Conservation (phyloP, 352 stramenopile genomes). For the Pythium volutum region DNA sequence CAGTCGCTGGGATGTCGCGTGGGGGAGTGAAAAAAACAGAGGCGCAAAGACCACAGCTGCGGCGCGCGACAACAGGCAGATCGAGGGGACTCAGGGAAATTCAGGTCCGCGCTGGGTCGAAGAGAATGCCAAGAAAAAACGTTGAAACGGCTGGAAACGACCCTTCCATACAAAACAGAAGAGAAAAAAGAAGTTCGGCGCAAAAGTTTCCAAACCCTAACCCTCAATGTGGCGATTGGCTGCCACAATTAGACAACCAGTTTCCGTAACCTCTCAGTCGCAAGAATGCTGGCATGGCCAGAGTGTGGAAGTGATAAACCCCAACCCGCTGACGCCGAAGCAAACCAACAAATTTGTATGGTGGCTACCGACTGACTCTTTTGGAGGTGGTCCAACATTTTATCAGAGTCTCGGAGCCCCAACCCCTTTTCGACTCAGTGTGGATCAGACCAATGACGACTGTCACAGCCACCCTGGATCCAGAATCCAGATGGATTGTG, state of each 20-base stretch:
- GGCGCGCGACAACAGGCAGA: slow-evolving; percentile 13
- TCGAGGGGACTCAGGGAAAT: neutral
- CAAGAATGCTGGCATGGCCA: slow-evolving; percentile 11
- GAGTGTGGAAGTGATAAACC: slow-evolving; percentile 3
- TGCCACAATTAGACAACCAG: slow-evolving; percentile 15
- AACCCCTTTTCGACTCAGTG: neutral
- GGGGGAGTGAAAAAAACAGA: slow-evolving; percentile 21
- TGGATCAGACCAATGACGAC: too few relatives aligned
- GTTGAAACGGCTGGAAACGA: slow-evolving; percentile 26
- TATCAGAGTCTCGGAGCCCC: neutral
- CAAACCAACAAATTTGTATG: slow-evolving; percentile 5
- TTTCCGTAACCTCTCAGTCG: neutral
- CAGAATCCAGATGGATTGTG: neutral
- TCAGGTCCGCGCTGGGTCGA: neutral
- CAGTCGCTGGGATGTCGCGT: slow-evolving; percentile 20
- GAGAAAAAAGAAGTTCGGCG: slow-evolving; percentile 2
- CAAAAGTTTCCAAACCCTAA: slow-evolving; percentile 21
- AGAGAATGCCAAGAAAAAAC: slow-evolving; percentile 25
- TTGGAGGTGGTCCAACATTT: neutral
- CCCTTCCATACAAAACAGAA: slow-evolving; percentile 15
- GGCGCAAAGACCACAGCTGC: slow-evolving; percentile 12
- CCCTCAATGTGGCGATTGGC: slow-evolving; percentile 20
- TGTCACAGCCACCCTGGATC: too few relatives aligned
- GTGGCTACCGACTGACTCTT: slow-evolving; percentile 17
- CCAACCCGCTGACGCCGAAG: slow-evolving; percentile 12